A percentile compares a stretch with the other conserved stretches of the same genome.
Conservation (phyloP, 208 protist species). For the Naegleria fowleri region DNA sequence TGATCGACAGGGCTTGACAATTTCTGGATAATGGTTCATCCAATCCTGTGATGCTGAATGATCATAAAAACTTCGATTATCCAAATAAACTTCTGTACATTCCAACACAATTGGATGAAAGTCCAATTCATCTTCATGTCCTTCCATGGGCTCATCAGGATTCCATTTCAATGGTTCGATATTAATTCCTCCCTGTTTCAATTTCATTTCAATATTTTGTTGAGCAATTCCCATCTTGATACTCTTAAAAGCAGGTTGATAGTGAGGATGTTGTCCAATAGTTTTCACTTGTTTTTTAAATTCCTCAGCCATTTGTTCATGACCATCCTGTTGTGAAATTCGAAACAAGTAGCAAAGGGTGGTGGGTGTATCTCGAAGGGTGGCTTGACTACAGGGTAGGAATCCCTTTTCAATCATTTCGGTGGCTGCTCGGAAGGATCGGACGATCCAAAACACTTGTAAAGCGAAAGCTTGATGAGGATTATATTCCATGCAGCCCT, state of each 20-base stretch:
- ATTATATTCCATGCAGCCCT: not conserved
- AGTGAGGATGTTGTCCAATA: not conserved
- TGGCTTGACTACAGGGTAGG: not conserved
- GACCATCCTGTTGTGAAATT: not conserved
- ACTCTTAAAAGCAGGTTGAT: slow-evolving; percentile 9
- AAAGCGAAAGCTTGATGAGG: not conserved
- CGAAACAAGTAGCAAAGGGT: not conserved
- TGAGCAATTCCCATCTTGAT: not conserved
- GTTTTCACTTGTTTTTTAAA: not conserved
- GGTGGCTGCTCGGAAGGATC: not conserved
- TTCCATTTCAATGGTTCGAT: not conserved
- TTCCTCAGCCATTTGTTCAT: not conserved
- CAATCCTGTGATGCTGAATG: not conserved
- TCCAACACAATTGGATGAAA: not conserved
- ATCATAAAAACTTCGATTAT: slow-evolving; percentile 3
- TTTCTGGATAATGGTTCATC: not conserved
- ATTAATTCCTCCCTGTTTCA: not conserved
- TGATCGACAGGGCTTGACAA: not conserved
- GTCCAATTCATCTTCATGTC: not conserved
- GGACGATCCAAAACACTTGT: not conserved
- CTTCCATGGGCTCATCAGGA: not conserved
- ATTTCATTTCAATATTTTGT: not conserved
- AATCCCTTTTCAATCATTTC: not conserved
- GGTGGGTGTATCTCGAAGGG: not conserved
- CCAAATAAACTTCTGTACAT: slow-evolving; percentile 5